Evolutionary conservation across 2,329 filamentous ascomycete genomes (phyloP), one percentile per base, ranked within the genome.

Genomic region (Aspergillus pseudonomiae): DNA sequence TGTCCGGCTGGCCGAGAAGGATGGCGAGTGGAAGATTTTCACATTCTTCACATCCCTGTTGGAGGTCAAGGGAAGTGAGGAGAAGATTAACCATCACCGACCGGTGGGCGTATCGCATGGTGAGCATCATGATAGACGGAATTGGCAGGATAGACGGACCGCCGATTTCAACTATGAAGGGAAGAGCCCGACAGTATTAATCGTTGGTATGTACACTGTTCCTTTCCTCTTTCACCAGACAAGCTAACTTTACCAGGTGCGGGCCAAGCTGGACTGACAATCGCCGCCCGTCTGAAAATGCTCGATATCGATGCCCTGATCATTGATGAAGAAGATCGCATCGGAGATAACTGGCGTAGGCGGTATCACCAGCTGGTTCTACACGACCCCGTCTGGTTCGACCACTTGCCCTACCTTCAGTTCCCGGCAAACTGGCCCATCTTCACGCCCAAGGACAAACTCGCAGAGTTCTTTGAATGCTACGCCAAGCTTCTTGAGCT

Each of bases 401-500:
- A 79, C 57, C 80, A 82, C 69, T 78, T 90, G 79, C 86, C 89
- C 0, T 91, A 90, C 72, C 68, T 92, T 4, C 77, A 79, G 0
- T 92, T 91, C 71, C 89, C 89, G 0, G 71, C 82, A 0, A 83
- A 83, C 59, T 92, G 89, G 89, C 89, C 89, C 4, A 79, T 89
- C 19, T 92, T 90, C 73, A 90, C 88, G 0, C 88, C 89, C 6
- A 91, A 91, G 71, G 89, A 91, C 74, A 91, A 91, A 71, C 79
- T 91, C 0, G 89, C 82, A 1, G 87, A 90, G 50, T 92, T 87
- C 77, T 88, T 91, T 64, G 88, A 91, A 67, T 79, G 84, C 0
- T 91, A 92, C 67, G 89, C 84, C 0, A 83, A 79, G 6, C 75
- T 87, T 0, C 80, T 91, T n/a, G 89, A 92, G 68, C 81, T 92